Conservation (phyloP, 306 rosid species). For the Quercus variabilis region DNA sequence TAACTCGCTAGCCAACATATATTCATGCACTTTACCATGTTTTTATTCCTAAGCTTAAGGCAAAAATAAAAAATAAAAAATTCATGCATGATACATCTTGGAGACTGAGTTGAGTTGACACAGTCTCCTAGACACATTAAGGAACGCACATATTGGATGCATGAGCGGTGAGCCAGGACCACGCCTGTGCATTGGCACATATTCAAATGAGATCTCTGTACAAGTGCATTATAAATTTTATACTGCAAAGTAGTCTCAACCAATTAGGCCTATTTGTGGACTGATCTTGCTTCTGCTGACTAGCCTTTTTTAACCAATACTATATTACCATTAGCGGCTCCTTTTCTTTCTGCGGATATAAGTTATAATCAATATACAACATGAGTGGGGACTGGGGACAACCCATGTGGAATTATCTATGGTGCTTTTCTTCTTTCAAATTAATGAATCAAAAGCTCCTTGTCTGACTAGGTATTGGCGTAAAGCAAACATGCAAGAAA, state of each 20-base stretch:
- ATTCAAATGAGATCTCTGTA: background rate
- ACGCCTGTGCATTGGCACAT: background rate
- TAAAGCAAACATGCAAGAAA: constrained; percentile 40
- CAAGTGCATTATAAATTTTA: background rate
- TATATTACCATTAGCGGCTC: background rate
- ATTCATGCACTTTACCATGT: no score
- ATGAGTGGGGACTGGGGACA: constrained; percentile 38
- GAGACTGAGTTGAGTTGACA: background rate
- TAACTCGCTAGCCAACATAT: no score
- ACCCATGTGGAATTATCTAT: constrained; percentile 54
- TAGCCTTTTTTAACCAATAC: background rate
- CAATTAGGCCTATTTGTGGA: background rate
- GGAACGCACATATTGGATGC: background rate
- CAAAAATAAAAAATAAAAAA: no score
- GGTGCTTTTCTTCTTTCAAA: constrained; percentile 22
- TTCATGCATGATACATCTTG: no score
- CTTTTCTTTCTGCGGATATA: constrained; percentile 11
- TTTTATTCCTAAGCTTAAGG: no score
- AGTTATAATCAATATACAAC: constrained; percentile 28
- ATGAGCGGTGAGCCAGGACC: background rate
- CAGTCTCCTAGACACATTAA: background rate
- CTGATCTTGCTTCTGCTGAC: background rate
- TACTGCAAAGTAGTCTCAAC: background rate
- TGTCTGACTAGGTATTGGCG: constrained; percentile 47
- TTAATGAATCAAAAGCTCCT: constrained; percentile 43